Percentiles rank a stretch among this genome's conserved stretches.
These are phyloP conservation scores for Aspergillus tubingensis DNA, from an alignment of 2,329 filamentous ascomycete genomes.

Conservation along the genomic window DNA sequence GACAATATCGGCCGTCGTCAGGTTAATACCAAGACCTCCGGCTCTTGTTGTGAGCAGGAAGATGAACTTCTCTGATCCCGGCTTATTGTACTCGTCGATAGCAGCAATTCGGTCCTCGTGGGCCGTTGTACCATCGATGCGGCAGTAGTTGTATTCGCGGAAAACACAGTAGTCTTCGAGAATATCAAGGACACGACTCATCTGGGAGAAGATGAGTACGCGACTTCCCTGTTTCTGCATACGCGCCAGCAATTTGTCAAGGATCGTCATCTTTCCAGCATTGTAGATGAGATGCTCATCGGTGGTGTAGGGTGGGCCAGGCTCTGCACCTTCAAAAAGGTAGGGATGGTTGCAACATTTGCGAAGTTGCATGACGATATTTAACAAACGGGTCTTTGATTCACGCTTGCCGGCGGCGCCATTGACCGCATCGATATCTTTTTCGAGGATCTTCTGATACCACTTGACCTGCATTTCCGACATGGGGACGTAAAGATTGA, in stretches of 20 bases:
- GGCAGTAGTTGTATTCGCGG: constrained; percentile 90
- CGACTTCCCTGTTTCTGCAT: constrained; percentile 85
- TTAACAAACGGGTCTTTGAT: constrained; percentile 93
- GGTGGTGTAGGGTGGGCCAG: constrained; percentile 94
- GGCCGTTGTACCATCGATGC: constrained; percentile 93
- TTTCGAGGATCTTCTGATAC: constrained; percentile 98
- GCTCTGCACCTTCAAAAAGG: constrained; percentile 94
- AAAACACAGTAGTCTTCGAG: constrained; percentile 98
- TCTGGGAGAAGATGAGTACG: constrained; percentile 98
- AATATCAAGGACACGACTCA: constrained; percentile 96
- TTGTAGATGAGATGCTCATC: constrained; percentile 95
- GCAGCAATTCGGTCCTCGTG: constrained; percentile 97
- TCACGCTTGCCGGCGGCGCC: constrained; percentile 94
- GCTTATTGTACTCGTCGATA: constrained; percentile 98
- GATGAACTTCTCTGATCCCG: constrained; percentile 91
- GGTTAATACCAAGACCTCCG: constrained; percentile 93
- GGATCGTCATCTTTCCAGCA: constrained; percentile 93
- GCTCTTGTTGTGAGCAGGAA: constrained; percentile 95
- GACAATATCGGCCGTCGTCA: constrained; percentile 93
- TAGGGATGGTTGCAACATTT: constrained; percentile 99
- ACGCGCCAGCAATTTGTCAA: constrained; percentile 85
- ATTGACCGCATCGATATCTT: constrained; percentile 98
- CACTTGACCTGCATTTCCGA: constrained; percentile 98
- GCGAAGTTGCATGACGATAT: constrained; percentile 98
- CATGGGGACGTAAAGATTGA: constrained; percentile 97